phyloP scores from a whole-genome alignment of 176 grass and related monocot genomes.

The Oryza punctata region DNA sequence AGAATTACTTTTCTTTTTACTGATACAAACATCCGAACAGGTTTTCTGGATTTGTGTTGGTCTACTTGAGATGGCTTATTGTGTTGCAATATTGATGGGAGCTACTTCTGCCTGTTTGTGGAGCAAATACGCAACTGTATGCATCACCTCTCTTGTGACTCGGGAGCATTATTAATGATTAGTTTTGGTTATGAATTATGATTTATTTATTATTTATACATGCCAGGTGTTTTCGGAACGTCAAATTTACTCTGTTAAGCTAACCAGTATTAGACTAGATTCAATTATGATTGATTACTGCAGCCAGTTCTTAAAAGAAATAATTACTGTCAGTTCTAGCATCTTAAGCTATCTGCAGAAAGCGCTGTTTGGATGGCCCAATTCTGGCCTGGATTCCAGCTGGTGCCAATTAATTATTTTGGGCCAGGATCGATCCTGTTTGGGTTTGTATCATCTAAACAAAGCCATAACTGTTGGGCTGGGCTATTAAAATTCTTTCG shows the following conservation, averaged over 20 bases:
- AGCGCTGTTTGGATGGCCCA: neutral
- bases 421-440: neutral
- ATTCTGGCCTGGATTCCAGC: neutral
- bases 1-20: constrained; percentile 18
- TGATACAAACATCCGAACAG: constrained; percentile 48
- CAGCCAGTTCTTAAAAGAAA: neutral
- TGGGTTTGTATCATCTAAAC: neutral
- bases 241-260: neutral
- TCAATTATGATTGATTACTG: neutral
- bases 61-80: constrained; percentile 88
- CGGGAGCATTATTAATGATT: neutral
- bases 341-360: neutral
- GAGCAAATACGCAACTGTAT: constrained; percentile 82
- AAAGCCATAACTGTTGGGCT: neutral
- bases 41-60: constrained; percentile 92
- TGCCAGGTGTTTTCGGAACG: neutral
- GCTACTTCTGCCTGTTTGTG: constrained; percentile 69
- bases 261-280: neutral
- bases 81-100: constrained; percentile 66
- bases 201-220: neutral
- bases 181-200: neutral
- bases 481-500: neutral
- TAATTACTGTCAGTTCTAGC: neutral
- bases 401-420: neutral
- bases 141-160: constrained; percentile 15